Percentiles rank a stretch among this genome's conserved stretches.
phyloP scores from a whole-genome alignment of 257 asterid genomes.

The Jaltomata sinuosa region DNA sequence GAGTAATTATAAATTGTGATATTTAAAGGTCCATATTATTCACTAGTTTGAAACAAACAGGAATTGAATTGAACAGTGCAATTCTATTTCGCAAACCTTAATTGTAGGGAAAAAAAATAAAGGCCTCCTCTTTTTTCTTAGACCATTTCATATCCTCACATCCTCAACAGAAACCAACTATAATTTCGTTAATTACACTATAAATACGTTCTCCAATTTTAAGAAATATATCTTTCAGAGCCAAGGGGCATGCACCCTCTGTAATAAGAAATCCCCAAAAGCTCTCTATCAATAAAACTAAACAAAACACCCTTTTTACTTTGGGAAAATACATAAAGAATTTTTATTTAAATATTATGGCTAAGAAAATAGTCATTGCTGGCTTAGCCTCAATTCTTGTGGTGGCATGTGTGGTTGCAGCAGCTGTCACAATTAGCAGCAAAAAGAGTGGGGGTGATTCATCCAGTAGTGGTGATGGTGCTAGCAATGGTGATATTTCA shows the following conservation, averaged over 20 bases:
- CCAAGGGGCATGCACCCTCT: not conserved
- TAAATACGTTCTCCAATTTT: not conserved
- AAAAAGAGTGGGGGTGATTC: not conserved
- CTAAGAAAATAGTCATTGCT: slow-evolving; percentile 23
- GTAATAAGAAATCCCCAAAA: not conserved
- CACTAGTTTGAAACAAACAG: not conserved
- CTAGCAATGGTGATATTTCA: not conserved
- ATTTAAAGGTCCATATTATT: not conserved
- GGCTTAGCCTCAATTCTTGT: slow-evolving; percentile 39
- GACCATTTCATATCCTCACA: slow-evolving; percentile 1
- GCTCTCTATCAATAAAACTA: not conserved
- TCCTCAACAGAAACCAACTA: not conserved
- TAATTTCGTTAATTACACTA: not conserved
- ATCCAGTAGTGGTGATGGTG: not conserved
- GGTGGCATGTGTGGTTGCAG: slow-evolving; percentile 47
- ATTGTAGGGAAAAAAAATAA: not conserved
- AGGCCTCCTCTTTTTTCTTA: not conserved
- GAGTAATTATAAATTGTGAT: not conserved
- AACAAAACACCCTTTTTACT: not conserved
- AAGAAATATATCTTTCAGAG: not conserved
- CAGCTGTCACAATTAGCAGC: slow-evolving; percentile 2
- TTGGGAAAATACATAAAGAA: not conserved
- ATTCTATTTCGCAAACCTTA: not conserved
- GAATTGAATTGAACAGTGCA: not conserved
- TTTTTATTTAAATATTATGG: not conserved